Evolutionary conservation across 2,329 filamentous ascomycete genomes (phyloP).

Genomic region (Botrytis aclada): DNA sequence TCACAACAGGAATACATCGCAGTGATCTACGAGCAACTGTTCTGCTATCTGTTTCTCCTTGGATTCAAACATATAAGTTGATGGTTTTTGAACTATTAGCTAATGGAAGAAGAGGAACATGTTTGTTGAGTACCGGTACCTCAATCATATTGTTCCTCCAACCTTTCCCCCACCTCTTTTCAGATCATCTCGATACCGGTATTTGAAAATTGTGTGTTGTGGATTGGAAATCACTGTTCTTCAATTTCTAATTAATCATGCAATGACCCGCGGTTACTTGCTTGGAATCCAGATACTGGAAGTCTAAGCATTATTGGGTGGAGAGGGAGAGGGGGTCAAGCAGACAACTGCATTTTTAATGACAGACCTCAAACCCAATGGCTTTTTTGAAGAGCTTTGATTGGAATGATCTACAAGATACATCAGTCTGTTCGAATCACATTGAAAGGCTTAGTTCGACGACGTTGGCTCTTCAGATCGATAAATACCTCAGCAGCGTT

Average conservation of each 20-base stretch:
- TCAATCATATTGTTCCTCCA: neutral
- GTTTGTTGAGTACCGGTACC: neutral
- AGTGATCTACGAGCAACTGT: neutral
- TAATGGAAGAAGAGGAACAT: neutral
- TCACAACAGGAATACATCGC: neutral
- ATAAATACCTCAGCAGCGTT: neutral
- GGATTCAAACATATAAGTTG: too few species aligned
- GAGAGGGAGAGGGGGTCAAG: too few species aligned
- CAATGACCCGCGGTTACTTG: neutral
- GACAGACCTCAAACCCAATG: neutral
- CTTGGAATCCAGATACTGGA: neutral
- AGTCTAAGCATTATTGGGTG: neutral
- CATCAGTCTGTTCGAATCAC: neutral
- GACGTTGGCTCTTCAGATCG: neutral
- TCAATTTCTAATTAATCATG: neutral
- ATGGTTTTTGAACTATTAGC: neutral
- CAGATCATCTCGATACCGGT: neutral
- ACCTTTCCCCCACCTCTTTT: neutral
- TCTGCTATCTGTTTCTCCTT: neutral
- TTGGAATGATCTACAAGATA: neutral
- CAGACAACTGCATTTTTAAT: neutral
- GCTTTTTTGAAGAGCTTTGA: neutral
- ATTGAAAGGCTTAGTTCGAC: conserved; percentile 8
- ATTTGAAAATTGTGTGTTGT: too few species aligned
- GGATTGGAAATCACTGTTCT: neutral